A percentile compares a stretch with the other conserved stretches of the same genome.
Evolutionary conservation across 306 rosid genomes (phyloP).

Genomic region (Acacia acuminata): DNA sequence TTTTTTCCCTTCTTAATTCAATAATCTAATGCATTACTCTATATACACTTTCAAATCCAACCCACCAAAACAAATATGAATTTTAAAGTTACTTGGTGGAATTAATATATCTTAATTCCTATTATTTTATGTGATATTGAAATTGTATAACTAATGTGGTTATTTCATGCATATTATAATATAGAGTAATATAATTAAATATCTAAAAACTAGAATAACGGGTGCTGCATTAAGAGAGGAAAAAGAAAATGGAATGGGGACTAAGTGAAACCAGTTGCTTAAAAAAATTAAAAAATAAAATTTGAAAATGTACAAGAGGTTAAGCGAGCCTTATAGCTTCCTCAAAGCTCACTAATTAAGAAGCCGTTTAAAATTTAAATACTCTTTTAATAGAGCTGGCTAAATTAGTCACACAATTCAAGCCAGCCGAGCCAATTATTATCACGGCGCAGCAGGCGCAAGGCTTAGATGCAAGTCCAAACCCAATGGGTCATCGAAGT

Average conservation of each 20-base stretch:
- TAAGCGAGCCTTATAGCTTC: conserved; percentile 17
- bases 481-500: conserved; percentile 77
- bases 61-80: not conserved
- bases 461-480: conserved; percentile 86
- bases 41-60: not conserved
- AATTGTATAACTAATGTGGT: not conserved
- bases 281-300: conserved; percentile 42
- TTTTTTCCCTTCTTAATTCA: not conserved
- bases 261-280: conserved; percentile 38
- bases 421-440: conserved; percentile 16
- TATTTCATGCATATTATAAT: not conserved
- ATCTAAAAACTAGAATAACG: not conserved
- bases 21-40: not conserved
- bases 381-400: not conserved
- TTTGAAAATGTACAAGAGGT: conserved; percentile 47
- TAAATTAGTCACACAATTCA: not conserved
- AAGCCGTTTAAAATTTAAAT: not conserved
- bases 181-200: not conserved
- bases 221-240: too few species aligned
- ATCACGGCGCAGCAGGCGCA: conserved; percentile 65
- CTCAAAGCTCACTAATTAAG: not conserved
- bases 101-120: not conserved
- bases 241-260: not conserved
- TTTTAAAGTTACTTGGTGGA: not conserved
- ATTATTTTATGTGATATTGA: not conserved